Evolutionary conservation across 352 stramenopile species (phyloP).

Genomic region (Globisporangium sylvaticum): DNA sequence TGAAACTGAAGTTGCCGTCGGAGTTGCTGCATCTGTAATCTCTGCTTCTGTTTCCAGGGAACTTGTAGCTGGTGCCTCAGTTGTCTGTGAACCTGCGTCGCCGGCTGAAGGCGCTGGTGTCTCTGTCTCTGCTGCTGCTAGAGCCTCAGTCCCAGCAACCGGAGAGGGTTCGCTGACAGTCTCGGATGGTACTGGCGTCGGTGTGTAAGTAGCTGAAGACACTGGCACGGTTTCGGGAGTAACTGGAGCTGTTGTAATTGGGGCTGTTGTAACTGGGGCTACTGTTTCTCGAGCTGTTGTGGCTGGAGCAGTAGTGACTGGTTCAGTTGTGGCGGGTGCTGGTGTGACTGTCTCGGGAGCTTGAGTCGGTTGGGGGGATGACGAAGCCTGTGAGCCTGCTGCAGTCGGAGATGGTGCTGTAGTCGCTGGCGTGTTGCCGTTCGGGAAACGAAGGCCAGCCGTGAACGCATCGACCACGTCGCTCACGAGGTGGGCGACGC

Average conservation of each 20-base stretch:
- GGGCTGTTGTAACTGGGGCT: neutral
- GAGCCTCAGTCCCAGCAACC: neutral
- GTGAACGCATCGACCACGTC: neutral
- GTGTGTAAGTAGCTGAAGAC: neutral
- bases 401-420: neutral
- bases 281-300: neutral
- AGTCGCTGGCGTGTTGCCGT: neutral
- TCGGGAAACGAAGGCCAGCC: neutral
- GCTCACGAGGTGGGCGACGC: neutral
- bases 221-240: neutral
- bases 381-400: neutral
- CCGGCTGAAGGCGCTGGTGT: neutral
- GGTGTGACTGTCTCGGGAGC: neutral
- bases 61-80: neutral
- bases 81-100: conserved; percentile 2
- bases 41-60: neutral
- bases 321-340: neutral
- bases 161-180: neutral
- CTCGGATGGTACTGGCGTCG: neutral
- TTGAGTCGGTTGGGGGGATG: neutral
- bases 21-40: conserved; percentile 2
- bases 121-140: neutral
- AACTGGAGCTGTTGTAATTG: neutral
- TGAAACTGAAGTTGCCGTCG: neutral
- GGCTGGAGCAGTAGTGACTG: neutral